Evolutionary conservation across 2,329 filamentous ascomycete species (phyloP).

Genomic region (Claviceps purpurea): DNA sequence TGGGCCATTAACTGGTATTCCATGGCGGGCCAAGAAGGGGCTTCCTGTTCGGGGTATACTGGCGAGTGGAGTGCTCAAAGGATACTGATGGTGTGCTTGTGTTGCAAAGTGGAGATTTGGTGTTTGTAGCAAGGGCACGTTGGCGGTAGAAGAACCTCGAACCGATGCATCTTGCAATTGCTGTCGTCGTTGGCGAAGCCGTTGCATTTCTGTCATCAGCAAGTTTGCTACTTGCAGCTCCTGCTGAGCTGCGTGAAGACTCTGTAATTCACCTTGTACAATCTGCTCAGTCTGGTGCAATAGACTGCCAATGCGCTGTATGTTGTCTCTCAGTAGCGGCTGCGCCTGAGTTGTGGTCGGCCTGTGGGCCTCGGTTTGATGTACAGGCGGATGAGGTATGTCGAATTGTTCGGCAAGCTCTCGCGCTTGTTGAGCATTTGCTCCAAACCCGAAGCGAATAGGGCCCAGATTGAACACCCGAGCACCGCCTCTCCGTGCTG

Average conservation of each 20-base stretch:
- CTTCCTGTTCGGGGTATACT: conserved; percentile 22
- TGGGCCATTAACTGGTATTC: conserved; percentile 28
- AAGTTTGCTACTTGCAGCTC: conserved; percentile 57
- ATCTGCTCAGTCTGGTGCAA: conserved; percentile 55
- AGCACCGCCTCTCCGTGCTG: conserved; percentile 26
- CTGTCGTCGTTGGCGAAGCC: conserved; percentile 42
- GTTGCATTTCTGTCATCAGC: conserved; percentile 52
- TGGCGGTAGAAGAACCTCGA: conserved; percentile 8
- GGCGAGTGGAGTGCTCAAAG: conserved; percentile 11
- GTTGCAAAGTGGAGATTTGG: conserved; percentile 9
- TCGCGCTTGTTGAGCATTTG: conserved; percentile 51
- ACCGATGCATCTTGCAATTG: conserved; percentile 18
- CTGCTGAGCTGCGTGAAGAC: conserved; percentile 48
- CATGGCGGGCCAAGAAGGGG: conserved; percentile 34
- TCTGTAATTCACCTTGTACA: conserved; percentile 52
- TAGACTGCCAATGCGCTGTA: conserved; percentile 41
- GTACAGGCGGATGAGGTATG: conserved; percentile 19
- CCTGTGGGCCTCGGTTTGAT: conserved; percentile 11
- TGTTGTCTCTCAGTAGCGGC: conserved; percentile 14
- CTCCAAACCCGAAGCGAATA: conserved; percentile 62
- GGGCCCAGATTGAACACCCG: conserved; percentile 62
- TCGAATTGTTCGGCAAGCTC: conserved; percentile 55
- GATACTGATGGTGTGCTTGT: conserved; percentile 10
- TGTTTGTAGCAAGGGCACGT: conserved; percentile 5
- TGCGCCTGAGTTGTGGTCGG: conserved; percentile 9